Conservation (phyloP, 139 green algal genomes). For the Chlamydomonas sp. region DNA sequence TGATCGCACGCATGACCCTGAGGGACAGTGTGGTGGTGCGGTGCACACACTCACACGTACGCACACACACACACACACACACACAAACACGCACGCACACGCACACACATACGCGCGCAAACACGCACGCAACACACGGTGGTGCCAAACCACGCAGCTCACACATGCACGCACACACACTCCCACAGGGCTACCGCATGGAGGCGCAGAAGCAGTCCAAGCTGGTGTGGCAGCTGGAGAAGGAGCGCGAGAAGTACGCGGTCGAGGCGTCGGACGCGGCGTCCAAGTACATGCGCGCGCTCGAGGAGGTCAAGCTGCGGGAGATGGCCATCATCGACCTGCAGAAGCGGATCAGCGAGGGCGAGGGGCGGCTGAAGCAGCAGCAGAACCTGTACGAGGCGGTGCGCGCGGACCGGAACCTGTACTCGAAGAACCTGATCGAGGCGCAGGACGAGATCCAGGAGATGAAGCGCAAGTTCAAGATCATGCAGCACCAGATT, state of each 20-base stretch:
- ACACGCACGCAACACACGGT: no score
- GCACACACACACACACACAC: no score
- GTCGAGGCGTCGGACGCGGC: conserved; percentile 66
- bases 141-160: no score
- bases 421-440: conserved; percentile 85
- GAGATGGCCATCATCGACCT: conserved; percentile 84
- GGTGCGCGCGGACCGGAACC: conserved; percentile 75
- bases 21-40: no score
- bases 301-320: conserved; percentile 81
- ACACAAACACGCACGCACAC: no score
- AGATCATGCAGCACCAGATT: conserved; percentile 82
- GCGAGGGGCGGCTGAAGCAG: conserved; percentile 77
- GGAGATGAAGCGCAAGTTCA: conserved; percentile 89
- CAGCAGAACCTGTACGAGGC: conserved; percentile 76
- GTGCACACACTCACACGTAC: no score
- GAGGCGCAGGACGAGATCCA: conserved; percentile 81
- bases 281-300: conserved; percentile 64
- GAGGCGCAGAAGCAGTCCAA: conserved; percentile 69
- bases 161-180: no score
- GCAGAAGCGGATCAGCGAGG: conserved; percentile 77
- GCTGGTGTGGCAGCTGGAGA: conserved; percentile 66
- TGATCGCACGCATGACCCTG: no score
- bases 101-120: no score
- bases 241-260: conserved; percentile 73
- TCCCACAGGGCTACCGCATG: conserved; percentile 65